Percentiles rank a stretch among this genome's conserved stretches.
These are phyloP conservation scores for Colletotrichum sansevieriae DNA, from an alignment of 2,329 filamentous ascomycete genomes.

Conservation along the genomic window DNA sequence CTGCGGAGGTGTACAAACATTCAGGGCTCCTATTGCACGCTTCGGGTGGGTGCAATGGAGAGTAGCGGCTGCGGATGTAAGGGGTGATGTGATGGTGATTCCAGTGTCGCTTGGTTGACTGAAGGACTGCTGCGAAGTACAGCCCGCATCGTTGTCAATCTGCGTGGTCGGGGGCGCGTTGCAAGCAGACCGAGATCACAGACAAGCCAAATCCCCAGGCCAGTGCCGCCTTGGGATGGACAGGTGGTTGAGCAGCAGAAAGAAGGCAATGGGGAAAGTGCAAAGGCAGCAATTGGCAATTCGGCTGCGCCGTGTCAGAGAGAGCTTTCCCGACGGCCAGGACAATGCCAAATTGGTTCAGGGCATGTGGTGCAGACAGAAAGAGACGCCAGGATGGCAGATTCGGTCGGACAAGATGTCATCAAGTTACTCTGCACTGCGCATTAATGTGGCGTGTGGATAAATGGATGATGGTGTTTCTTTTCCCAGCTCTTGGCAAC, in stretches of 20 bases:
- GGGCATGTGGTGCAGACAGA: not conserved
- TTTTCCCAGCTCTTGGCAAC: constrained; percentile 38
- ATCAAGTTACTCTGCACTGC: constrained; percentile 2
- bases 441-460: not conserved
- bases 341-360: not conserved
- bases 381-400: too few species aligned
- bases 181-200: not conserved
- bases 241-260: not conserved
- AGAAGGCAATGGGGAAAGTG: constrained; percentile 1
- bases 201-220: not conserved
- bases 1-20: too few species aligned
- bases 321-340: constrained; percentile 1
- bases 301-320: not conserved
- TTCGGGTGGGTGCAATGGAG: not conserved
- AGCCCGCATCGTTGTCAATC: not conserved
- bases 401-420: too few species aligned
- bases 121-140: not conserved
- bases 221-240: not conserved
- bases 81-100: too few species aligned
- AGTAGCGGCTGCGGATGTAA: not conserved
- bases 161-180: not conserved
- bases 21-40: not conserved
- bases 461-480: constrained; percentile 19
- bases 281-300: not conserved
- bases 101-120: constrained; percentile 5